Evolutionary conservation across 371 early-diverging fungal genomes (phyloP), one percentile per base, ranked within the genome.

Genomic region (Lichtheimia hyalospora): DNA sequence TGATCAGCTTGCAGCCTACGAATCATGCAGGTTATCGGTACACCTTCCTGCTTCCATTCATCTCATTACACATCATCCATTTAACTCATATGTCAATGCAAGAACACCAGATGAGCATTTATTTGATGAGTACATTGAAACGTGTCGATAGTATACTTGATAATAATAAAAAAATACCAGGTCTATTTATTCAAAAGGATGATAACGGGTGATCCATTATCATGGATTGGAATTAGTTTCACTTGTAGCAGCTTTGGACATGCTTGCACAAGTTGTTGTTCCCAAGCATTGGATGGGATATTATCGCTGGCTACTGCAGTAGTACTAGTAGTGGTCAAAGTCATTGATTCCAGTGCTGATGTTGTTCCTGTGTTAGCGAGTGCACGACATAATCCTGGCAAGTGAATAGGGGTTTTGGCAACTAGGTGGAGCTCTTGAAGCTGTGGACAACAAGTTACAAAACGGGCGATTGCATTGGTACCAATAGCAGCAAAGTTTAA

Each of bases 21-120:
- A 66, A 43, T 71, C 74, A 7, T 74, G 77, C 54, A 65, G 67
- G 23, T 54, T 77, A 28, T 63, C 77, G 0, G 77, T 77, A 16
- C 56, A 59, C n/a, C 58, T 74, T 6, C 57, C 70, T 12, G 49
- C 64, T 0, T 57, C 54, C 10, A 56, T 74, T 3, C 62, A 55
- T 21, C 40, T 75, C 7, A 49, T 70, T 23, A 61, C 70, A 13
- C 65, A 61, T 24, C 39, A 66, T 3, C 73, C 76, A 1, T 41
- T 24, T 34, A 15, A 51, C 6, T 39, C 54, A 14, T 60, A 34
- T 34, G 57, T 73, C 1, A 39, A 40, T 42, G 69, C 69, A 15
- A 28, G 53, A 21, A 50, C 66, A 20, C 25, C 52, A 3, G 61
- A 60, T 24, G 57, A 49, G 20, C 61, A 65, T 28, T 10, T 49